Evolutionary conservation across 345 rosid species (phyloP), one percentile per base, ranked within the genome.

Genomic region (Clarkia xantiana): DNA sequence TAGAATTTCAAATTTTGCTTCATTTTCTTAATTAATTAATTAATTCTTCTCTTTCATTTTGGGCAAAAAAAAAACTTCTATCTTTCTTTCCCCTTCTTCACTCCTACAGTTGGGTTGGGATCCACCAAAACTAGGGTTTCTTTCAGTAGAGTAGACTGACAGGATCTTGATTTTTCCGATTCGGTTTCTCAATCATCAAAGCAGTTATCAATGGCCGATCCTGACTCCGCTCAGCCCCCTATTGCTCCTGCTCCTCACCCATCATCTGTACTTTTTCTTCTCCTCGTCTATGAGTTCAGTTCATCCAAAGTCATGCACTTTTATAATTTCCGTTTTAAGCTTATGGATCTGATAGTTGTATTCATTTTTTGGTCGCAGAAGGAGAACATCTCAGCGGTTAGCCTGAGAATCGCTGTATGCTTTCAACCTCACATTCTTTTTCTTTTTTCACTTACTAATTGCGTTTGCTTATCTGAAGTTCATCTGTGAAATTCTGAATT

Each of bases 331-430:
- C 25, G 40, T 18, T 3, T 51, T 40, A 22, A 22, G 25, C 13
- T 16, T 47, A 38, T 10, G 3, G 45, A 44, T 34, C 19, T 14
- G 18, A 42, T 14, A 45, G 40, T 49, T 22, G 14, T n/a, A 22
- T 40, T 0, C 44, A n/a, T 29, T 14, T n/a, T 42, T 61, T 22
- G 42, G 74, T 85, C 84, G 97, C 79, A 58, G 71, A 85, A 85
- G 63, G 87, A 85, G 63, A 77, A 60, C 47, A n/a, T 52, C 13
- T 66, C 75, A 34, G 89, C 80, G 5, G 48, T 80, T 55, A 79
- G 80, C 58, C 71, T 82, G 0, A 89, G 79, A 70, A 71, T 89
- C 43, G 67, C 66, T 55, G 95, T 89, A 75, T 1, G 56, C 42
- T 44, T 10, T 25, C 22, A 0, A 11, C 0, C 25, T 16, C 9